phyloP scores from a whole-genome alignment of 352 stramenopile genomes.

The Thalassiosira exigua region DNA sequence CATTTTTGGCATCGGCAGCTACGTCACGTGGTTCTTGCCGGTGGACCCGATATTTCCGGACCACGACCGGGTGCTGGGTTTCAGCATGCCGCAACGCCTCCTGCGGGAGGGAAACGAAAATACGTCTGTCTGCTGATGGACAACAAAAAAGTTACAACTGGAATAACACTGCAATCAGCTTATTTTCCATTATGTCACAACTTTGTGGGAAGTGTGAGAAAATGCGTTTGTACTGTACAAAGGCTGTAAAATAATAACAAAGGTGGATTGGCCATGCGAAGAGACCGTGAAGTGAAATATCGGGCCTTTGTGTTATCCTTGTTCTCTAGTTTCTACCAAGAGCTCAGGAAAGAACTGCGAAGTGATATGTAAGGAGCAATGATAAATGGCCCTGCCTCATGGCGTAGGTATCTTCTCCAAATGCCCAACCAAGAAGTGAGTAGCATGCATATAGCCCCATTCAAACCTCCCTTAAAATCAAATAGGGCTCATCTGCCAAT shows the following conservation, averaged over 20 bases:
- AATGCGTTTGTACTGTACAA: too few relatives aligned
- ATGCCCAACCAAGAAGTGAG: too few relatives aligned
- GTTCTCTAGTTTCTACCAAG: too few relatives aligned
- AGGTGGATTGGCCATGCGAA: too few relatives aligned
- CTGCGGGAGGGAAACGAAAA: slow-evolving; percentile 60
- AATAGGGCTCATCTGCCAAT: slow-evolving; percentile 51
- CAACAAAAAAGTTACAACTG: not conserved
- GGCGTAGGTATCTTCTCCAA: too few relatives aligned
- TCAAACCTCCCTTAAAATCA: slow-evolving; percentile 52
- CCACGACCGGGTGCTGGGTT: slow-evolving; percentile 70
- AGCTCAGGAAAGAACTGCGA: not conserved
- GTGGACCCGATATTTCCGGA: slow-evolving; percentile 81
- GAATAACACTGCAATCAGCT: not conserved
- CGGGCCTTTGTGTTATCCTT: too few relatives aligned
- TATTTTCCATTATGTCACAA: slow-evolving; percentile 1
- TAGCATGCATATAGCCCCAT: not conserved
- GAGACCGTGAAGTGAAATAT: too few relatives aligned
- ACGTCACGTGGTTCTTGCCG: slow-evolving; percentile 74
- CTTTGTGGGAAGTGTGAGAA: too few relatives aligned
- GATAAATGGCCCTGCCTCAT: not conserved
- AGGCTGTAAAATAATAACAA: too few relatives aligned
- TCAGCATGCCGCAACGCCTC: slow-evolving; percentile 68
- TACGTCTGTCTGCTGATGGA: slow-evolving; percentile 8
- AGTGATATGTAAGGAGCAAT: slow-evolving; percentile 3
- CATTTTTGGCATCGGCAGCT: slow-evolving; percentile 80